Evolutionary conservation across 2,329 filamentous ascomycete species (phyloP), one percentile per base, ranked within the genome.

Genomic region (Corniculantispora saksenae): DNA sequence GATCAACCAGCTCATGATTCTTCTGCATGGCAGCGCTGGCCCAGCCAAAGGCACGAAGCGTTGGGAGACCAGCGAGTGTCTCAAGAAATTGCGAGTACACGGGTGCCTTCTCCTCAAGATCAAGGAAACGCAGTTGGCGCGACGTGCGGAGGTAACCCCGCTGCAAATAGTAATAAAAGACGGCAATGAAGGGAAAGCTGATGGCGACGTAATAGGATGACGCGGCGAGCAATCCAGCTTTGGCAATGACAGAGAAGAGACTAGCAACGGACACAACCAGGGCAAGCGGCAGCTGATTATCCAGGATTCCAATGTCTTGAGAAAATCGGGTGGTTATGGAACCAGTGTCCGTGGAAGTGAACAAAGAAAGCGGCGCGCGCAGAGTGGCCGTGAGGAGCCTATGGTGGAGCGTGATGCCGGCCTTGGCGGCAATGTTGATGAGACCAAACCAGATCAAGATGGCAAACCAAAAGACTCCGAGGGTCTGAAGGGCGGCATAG

Each of bases 41-140:
- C 83, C 83, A 85, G 1, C 77, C 80, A 66, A 86, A 88, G 1
- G 86, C 83, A 12, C 85, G 80, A 43, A 87, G 81, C 0, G 82
- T 85, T 1, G 77, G 67, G 0, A 86, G 68, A 0, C 83, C 83
- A 10, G 76, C 73, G 0, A 84, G 69, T 0, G 81, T 82, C 63
- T 86, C 84, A 10, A 79, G 73, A 61, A 82, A 79, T 10, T 76
- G 73, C 0, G 76, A 76, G 56, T 79, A 80, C 0, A 81, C 65
- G 1, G 79, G 79, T 0, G 74, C 73, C 57, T 80, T 81, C 5
- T 76, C 73, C 66, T 82, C 79, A 0, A 82, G 73, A 25, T 82
- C 79, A 2, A 82, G 70, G 3, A 79, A 68, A 3, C 80, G 75
- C 1, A 82, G 67, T 57, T 82, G 80, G 0, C 80, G 72, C 0